Base-by-base conservation (phyloP, 805 yeast species). In the Cyberlindnera saturnus region DNA sequence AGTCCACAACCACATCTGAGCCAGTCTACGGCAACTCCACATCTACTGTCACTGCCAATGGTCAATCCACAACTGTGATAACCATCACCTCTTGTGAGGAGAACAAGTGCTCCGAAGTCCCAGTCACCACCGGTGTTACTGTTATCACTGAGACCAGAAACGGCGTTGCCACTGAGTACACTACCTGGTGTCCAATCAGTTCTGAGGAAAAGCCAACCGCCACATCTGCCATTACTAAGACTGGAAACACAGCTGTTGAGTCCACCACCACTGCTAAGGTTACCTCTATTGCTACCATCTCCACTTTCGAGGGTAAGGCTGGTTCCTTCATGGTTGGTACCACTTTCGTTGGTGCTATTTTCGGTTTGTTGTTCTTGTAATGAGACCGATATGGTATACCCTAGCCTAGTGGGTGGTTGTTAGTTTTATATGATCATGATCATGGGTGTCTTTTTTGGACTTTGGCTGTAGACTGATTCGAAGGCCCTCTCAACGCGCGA, bases 111-210 rank as follows among this genome's bases (percentile, higher is more conserved):
- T 23, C 34, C 8, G 31, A 29, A 13, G 17, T 32, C 20, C 18
- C 43, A 11, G 42, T 38, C 15, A 42, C 45, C 20, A 42, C 45
- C 16, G 45, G 45, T 19, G 26, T 42, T 9, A 38, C 45, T 14
- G 36, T 35, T 34, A 39, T 42, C 30, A 42, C 45, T 14, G 18
- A 29, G 5, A 42, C 45, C 15, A 16, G 7, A 7, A 11, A 18
- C 15, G 45, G 45, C n/a, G 30, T 34, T 23, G 33, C 31, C 17
- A 42, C 42, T 16, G 28, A 17, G 16, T 42, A 34, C 36, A 38
- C 41, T 18, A 42, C 45, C 20, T 42, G 34, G 32, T 42, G 45
- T 26, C 45, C 45, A 34, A 10, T 41, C 14, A 26, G 35, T 19
- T 9, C 30, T 34, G 32, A 28, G 17, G 34, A 18, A 11, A 38